Percentiles rank a stretch among this genome's conserved stretches.
phyloP scores from a whole-genome alignment of 306 rosid species.

The Quercus berberidifolia region DNA sequence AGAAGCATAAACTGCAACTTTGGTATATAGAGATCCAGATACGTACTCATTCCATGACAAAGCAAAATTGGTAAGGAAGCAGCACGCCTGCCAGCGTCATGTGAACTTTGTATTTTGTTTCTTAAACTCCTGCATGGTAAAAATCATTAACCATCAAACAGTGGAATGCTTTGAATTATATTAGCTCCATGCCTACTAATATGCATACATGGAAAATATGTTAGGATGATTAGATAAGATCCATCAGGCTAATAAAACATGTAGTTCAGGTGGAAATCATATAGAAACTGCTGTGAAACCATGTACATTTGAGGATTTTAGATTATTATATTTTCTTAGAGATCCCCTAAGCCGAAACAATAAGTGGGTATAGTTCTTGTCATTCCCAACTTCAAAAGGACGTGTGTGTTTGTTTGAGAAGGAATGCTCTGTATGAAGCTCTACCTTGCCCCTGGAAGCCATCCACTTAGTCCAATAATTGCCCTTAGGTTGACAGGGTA shows the following conservation, averaged over 20 bases:
- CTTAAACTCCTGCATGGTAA: constrained; percentile 57
- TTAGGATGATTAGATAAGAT: neutral
- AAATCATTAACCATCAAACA: constrained; percentile 9
- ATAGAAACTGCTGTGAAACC: neutral
- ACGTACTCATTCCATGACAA: constrained; percentile 81
- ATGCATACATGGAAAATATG: neutral
- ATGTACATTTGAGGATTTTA: neutral
- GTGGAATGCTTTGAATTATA: neutral
- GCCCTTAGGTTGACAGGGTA: constrained; percentile 80
- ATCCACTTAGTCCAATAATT: constrained; percentile 92
- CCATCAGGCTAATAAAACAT: neutral
- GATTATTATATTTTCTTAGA: neutral
- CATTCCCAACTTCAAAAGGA: neutral
- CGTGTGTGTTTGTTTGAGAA: neutral
- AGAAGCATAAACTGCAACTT: neutral
- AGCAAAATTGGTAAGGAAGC: constrained; percentile 72
- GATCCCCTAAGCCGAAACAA: neutral
- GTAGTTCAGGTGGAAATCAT: neutral
- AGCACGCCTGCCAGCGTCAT: constrained; percentile 87
- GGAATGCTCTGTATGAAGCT: neutral
- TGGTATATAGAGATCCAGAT: constrained; percentile 5
- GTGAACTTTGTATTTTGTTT: constrained; percentile 80
- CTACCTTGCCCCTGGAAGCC: constrained; percentile 99
- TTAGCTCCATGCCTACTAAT: neutral
- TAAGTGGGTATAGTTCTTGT: neutral